Evolutionary conservation across 768 basidiomycete genomes (phyloP), one percentile per base, ranked within the genome.

Genomic region (Russula dissimulans): DNA sequence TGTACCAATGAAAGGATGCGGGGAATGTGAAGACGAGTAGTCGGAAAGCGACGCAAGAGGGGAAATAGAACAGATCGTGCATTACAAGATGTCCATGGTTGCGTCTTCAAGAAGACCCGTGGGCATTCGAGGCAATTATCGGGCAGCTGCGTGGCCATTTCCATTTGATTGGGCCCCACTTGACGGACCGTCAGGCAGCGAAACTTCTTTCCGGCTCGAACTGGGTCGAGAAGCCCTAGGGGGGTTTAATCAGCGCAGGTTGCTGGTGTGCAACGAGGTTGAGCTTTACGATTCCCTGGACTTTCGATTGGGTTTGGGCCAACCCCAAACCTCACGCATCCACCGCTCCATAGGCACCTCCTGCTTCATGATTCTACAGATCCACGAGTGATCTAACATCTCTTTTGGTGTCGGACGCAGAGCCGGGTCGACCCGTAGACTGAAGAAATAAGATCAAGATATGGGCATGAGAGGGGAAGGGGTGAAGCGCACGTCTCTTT

Each of bases 311-410:
- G 79, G 67, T 71, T 77, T 79, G 54, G 79, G 78, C 89, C 89
- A 91, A 59, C 80, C 83, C 88, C 89, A 92, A 44, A 93, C 86
- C 69, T 88, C 79, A 63, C 85, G 79, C 59, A 93, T 86, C 91
- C 91, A 95, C 68, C 82, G 83, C 7, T 84, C 87, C 90, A 95
- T 95, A 61, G 89, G 84, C 42, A 90, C 85, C 65, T 92, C 89
- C 70, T 86, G 81, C 70, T 83, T 84, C 82, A 91, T 90, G 54
- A 81, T 78, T 58, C 77, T 76, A 54, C 79, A 72, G 61, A 97
- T 85, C 90, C 92, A 97, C 9, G 86, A 85, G 71, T 97, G 94
- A 45, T 75, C 72, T 54, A 94, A 76, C 81, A 95, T 84, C 66
- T 91, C 86, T 67, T 80, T 85, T 1, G 94, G 94, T 48, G 84